Base-by-base conservation (phyloP, 192 early-diverging fungal genomes). In the Fimicolochytrium jonesii region DNA sequence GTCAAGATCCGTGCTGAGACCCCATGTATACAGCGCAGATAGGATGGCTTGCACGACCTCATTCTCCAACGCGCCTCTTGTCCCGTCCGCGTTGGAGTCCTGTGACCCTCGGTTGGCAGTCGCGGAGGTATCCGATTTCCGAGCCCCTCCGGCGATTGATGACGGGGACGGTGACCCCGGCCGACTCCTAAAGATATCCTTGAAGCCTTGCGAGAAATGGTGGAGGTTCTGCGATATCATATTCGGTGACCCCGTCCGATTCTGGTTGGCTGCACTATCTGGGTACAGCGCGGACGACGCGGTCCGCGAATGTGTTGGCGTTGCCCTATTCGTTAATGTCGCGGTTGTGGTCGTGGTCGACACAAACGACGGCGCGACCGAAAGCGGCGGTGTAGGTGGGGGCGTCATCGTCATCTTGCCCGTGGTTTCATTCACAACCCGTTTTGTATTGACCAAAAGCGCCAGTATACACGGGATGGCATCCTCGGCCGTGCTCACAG, bases 1-100 rank as follows among this genome's bases (percentile, higher is more conserved):
- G 49, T 86, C 87, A 9, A 87, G 46, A 5, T 72, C 70, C 10
- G 45, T 45, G 47, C 81, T 77, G n/a, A 83, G 50, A n/a, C 72
- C 76, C 85, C 80, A 86, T 22, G 70, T 67, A 60, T 83, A 64
- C 46, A 79, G 44, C 25, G 60, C 68, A 18, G 43, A 37, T 5
- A 69, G 49, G 2, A 75, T 51, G 9, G 50, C 37, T 6, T 63
- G 51, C 13, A 61, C 35, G 25, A 61, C 58, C 6, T 37, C 59
- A 25, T n/a, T 30, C 20, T 68, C 59, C 26, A 37, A 7, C 23
- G 58, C 26, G 17, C 42, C 63, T 58, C 5, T 45, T 28, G 34
- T 26, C 7, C 22, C 20, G 3, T 69, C 29, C 10, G 49, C 51
- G 28, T 63, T 55, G 43, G 48, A 43, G 6, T 35, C 45, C 46